Conservation (phyloP, 257 asterid genomes). For the Mitragyna speciosa region DNA sequence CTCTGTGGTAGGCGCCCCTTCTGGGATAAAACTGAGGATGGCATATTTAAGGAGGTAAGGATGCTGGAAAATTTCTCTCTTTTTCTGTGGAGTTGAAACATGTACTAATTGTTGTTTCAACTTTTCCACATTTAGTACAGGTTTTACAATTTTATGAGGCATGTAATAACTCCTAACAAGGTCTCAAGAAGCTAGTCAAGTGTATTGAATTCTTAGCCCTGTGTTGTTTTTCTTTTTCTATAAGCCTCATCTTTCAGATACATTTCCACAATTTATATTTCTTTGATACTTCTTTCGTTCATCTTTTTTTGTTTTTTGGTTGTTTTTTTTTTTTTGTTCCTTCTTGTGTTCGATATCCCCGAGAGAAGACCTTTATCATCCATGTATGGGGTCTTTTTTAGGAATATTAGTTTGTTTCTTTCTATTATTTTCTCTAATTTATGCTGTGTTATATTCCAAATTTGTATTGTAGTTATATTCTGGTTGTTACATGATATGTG, state of each 20-base stretch:
- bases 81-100: not conserved
- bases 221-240: not conserved
- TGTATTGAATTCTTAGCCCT: not conserved
- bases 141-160: not conserved
- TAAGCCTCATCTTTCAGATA: not conserved
- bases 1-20: conserved; percentile 97
- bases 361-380: not conserved
- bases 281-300: not conserved
- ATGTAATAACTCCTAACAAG: not conserved
- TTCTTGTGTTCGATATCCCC: not conserved
- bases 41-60: conserved; percentile 92
- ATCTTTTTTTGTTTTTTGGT: not conserved
- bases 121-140: not conserved
- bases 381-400: not conserved
- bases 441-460: not conserved
- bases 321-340: not conserved
- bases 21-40: conserved; percentile 99
- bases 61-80: not conserved
- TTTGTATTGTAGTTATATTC: not conserved
- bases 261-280: not conserved
- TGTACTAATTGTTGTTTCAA: not conserved
- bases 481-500: not conserved
- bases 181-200: not conserved
- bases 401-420: not conserved
- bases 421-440: not conserved